These are phyloP conservation scores for Penicillium turbatum DNA, from an alignment of 495 filamentous ascomycete genomes.

Conservation along the genomic window DNA sequence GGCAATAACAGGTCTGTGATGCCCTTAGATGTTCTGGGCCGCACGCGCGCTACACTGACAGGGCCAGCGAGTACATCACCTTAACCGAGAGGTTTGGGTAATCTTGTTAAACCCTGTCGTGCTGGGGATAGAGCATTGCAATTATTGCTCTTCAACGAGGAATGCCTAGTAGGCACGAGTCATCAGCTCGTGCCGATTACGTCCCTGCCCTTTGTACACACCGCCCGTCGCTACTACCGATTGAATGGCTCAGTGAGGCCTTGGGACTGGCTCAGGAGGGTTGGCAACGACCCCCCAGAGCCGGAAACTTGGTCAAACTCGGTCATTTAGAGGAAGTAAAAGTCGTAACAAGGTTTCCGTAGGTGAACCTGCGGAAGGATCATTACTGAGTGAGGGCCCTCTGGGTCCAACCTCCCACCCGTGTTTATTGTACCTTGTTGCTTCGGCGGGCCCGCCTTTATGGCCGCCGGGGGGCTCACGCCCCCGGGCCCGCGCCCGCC, in stretches of 20 bases:
- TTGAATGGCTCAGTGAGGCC: conserved; percentile 72
- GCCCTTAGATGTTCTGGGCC: conserved; percentile 69
- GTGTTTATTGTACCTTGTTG: conserved; percentile 34
- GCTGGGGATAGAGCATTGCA: conserved; percentile 1
- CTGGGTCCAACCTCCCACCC: conserved; percentile 29
- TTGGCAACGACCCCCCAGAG: conserved; percentile 60
- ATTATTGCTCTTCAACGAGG: conserved; percentile 14
- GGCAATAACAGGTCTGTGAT: conserved; percentile 70
- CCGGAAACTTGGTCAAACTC: conserved; percentile 70
- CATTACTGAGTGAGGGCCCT: conserved; percentile 49
- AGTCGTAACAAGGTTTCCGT: conserved; percentile 74
- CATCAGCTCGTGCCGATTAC: conserved; percentile 72
- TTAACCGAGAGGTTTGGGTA: conserved; percentile 2
- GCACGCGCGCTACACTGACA: conserved; percentile 63
- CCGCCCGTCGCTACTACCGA: conserved; percentile 72
- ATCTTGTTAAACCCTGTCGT: conserved; percentile 1
- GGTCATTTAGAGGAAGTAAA: conserved; percentile 72
- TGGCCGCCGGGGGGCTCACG: conserved; percentile 22
- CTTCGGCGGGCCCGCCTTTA: conserved; percentile 32
- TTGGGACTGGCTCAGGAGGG: conserved; percentile 62
- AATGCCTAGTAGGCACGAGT: conserved; percentile 46
- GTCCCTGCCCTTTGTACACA: conserved; percentile 54
- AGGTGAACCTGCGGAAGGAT: conserved; percentile 69
- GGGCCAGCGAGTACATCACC: conserved; percentile 53
- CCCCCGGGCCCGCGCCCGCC: conserved; percentile 26